Evolutionary conservation across 1,284 basidiomycete genomes (phyloP).

Genomic region (Veloboletus limbatus): DNA sequence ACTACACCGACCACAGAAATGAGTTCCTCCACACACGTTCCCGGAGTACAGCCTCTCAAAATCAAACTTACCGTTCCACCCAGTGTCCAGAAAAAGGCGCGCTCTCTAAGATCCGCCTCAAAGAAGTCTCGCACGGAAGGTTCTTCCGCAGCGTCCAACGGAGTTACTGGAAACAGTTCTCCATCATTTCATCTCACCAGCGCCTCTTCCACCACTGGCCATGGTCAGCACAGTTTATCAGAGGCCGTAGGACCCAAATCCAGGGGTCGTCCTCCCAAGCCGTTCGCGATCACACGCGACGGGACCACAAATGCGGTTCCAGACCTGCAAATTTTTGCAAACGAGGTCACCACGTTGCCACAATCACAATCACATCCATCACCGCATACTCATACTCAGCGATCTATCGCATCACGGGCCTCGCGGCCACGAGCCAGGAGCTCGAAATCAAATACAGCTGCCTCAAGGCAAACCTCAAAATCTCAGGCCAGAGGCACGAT

Average conservation of each 20-base stretch:
- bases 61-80: constrained; percentile 72
- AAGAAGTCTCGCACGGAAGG: constrained; percentile 23
- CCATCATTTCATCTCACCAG: constrained; percentile 9
- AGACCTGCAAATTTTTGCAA: constrained; percentile 23
- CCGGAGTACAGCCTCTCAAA: constrained; percentile 52
- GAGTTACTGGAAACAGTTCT: constrained; percentile 21
- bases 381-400: constrained; percentile 23
- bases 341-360: constrained; percentile 34
- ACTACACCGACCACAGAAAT: constrained; percentile 28
- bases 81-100: constrained; percentile 44
- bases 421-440: constrained; percentile 24
- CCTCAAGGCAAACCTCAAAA: constrained; percentile 34
- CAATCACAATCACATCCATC: constrained; percentile 36
- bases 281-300: constrained; percentile 29
- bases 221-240: constrained; percentile 20
- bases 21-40: constrained; percentile 23
- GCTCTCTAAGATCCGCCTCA: constrained; percentile 22
- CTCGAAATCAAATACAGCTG: constrained; percentile 33
- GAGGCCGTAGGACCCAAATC: constrained; percentile 44
- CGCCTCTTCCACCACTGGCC: constrained; percentile 28
- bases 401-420: constrained; percentile 23
- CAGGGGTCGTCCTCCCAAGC: constrained; percentile 55
- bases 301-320: constrained; percentile 23
- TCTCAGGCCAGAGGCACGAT: constrained; percentile 40
- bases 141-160: constrained; percentile 13